Evolutionary conservation across 2,329 filamentous ascomycete genomes (phyloP).

Genomic region (Dothiorella sarmentorum): DNA sequence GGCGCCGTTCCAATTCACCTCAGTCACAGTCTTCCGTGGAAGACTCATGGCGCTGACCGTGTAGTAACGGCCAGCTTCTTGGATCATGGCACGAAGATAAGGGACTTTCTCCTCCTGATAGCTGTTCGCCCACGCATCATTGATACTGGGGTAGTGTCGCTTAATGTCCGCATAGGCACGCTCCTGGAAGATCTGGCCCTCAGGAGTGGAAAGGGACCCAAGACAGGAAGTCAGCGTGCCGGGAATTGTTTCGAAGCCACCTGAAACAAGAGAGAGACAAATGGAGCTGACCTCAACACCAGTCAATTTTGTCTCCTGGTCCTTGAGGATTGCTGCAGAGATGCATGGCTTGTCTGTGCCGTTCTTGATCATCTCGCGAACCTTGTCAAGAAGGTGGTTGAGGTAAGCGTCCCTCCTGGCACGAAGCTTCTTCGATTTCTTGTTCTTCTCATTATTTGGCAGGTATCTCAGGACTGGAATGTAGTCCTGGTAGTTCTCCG

Average conservation of each 20-base stretch:
- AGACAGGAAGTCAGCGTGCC: slow-evolving; percentile 53
- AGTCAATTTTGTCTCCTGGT: slow-evolving; percentile 51
- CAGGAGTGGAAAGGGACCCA: slow-evolving; percentile 47
- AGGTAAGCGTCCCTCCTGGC: slow-evolving; percentile 50
- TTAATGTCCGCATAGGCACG: slow-evolving; percentile 52
- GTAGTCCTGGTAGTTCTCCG: slow-evolving; percentile 55
- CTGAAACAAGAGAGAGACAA: slow-evolving; percentile 51
- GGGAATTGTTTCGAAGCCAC: slow-evolving; percentile 55
- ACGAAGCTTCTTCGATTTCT: slow-evolving; percentile 46
- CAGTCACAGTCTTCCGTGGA: slow-evolving; percentile 49
- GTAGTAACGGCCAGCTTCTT: slow-evolving; percentile 53
- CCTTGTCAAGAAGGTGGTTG: slow-evolving; percentile 48
- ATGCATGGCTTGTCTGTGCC: slow-evolving; percentile 55
- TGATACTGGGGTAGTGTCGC: slow-evolving; percentile 44
- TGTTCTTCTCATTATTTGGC: slow-evolving; percentile 52
- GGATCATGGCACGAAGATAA: slow-evolving; percentile 49
- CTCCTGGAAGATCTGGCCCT: slow-evolving; percentile 52
- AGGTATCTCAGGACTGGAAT: slow-evolving; percentile 49
- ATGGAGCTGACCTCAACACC: slow-evolving; percentile 54
- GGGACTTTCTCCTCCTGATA: slow-evolving; percentile 49
- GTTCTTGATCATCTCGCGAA: slow-evolving; percentile 50
- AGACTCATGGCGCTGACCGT: slow-evolving; percentile 54
- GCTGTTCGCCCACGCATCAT: slow-evolving; percentile 46
- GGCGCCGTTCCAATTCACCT: slow-evolving; percentile 52
- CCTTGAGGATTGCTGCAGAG: slow-evolving; percentile 52